phyloP scores from a whole-genome alignment of 345 rosid species.

The Hypericum androsaemum region DNA sequence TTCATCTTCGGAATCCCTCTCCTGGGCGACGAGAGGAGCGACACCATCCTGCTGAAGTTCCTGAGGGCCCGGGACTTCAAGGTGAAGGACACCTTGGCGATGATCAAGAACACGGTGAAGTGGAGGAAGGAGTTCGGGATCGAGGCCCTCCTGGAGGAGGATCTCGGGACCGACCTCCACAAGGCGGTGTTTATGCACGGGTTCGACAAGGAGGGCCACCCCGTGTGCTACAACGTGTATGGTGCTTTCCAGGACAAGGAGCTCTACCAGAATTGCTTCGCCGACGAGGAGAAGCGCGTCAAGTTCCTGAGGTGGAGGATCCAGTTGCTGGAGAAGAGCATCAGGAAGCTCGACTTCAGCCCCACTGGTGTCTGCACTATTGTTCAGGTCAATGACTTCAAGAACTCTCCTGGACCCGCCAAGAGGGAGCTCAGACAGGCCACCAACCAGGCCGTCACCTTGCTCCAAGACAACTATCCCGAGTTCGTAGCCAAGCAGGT shows the following conservation, averaged over 20 bases:
- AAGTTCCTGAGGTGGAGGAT: conserved; percentile 25
- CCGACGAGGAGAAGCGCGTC: conserved; percentile 18
- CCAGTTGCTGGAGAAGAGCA: conserved; percentile 19
- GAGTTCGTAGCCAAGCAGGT: conserved; percentile 29
- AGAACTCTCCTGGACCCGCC: conserved; percentile 23
- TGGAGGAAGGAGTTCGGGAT: conserved; percentile 27
- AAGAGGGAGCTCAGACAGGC: conserved; percentile 23
- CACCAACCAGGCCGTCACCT: conserved; percentile 18
- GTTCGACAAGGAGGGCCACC: conserved; percentile 20
- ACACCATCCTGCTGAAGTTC: conserved; percentile 23
- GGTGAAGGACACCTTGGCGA: conserved; percentile 18
- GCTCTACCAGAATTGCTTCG: conserved; percentile 15
- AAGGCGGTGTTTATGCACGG: conserved; percentile 25
- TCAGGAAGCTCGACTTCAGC: conserved; percentile 18
- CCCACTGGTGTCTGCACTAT: conserved; percentile 19
- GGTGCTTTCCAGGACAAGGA: conserved; percentile 23
- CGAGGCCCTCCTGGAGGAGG: conserved; percentile 19
- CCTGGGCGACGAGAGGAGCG: conserved; percentile 22
- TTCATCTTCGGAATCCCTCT: conserved; percentile 4
- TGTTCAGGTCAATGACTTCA: conserved; percentile 27
- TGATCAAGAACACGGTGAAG: conserved; percentile 20
- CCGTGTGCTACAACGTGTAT: conserved; percentile 26
- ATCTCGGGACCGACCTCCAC: conserved; percentile 16
- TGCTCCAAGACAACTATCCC: conserved; percentile 28
- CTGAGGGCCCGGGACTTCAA: conserved; percentile 22